phyloP scores from a whole-genome alignment of 2,329 filamentous ascomycete species.

The Epichloe amarillans region DNA sequence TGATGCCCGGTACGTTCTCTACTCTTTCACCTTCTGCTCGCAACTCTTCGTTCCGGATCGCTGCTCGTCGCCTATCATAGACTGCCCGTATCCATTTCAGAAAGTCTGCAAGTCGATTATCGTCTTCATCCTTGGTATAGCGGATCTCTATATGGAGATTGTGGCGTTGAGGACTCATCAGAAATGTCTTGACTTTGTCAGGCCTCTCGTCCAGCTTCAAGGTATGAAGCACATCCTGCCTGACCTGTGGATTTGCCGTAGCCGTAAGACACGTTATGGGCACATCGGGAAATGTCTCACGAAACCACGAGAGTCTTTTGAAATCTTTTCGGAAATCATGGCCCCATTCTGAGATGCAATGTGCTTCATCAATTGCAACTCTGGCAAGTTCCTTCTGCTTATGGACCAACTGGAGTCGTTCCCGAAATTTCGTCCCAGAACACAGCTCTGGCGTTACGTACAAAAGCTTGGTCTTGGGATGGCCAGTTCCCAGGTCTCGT shows the following conservation, averaged over 20 bases:
- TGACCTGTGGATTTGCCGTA: conserved; percentile 70
- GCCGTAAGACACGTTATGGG: conserved; percentile 89
- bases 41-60: conserved; percentile 47
- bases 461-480: conserved; percentile 68
- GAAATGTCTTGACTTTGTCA: conserved; percentile 56
- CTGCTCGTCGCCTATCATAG: conserved; percentile 51
- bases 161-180: conserved; percentile 68
- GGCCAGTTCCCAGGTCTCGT: conserved; percentile 73
- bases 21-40: conserved; percentile 36
- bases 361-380: conserved; percentile 85
- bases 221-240: conserved; percentile 67
- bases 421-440: conserved; percentile 62
- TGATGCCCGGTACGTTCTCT: conserved; percentile 60
- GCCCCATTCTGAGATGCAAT: conserved; percentile 97
- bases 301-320: conserved; percentile 77
- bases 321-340: conserved; percentile 95
- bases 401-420: conserved; percentile 58
- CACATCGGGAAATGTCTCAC: conserved; percentile 65
- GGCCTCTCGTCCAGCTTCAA: conserved; percentile 50
- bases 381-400: conserved; percentile 73
- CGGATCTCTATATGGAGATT: conserved; percentile 88
- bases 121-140: conserved; percentile 64
- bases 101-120: conserved; percentile 61
- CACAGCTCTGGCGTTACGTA: conserved; percentile 93
- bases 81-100: conserved; percentile 63